Evolutionary conservation across 2,329 filamentous ascomycete species (phyloP).

Genomic region (Scedosporium aurantiacum): DNA sequence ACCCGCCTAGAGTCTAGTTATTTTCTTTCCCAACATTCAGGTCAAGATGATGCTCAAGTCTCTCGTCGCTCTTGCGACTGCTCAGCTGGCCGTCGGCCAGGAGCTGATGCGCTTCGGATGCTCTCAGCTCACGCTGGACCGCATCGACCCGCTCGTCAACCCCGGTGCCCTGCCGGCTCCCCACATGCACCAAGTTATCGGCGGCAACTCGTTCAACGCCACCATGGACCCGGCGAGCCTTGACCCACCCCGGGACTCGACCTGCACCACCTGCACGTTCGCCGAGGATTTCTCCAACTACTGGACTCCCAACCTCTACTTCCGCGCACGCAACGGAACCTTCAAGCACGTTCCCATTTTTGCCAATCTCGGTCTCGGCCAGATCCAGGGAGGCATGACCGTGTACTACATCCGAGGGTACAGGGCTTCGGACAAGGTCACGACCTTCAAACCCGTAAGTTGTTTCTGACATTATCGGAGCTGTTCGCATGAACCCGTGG

Average conservation of each 20-base stretch:
- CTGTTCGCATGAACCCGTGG: not conserved
- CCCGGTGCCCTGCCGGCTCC: conserved; percentile 29
- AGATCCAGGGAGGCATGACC: conserved; percentile 25
- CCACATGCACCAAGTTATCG: conserved; percentile 44
- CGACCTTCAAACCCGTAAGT: conserved; percentile 28
- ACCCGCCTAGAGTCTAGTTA: not conserved
- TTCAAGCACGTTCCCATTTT: conserved; percentile 58
- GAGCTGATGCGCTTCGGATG: conserved; percentile 27
- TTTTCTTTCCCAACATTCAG: not conserved
- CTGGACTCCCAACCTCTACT: conserved; percentile 24
- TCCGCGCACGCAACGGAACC: conserved; percentile 27
- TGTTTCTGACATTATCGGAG: not conserved
- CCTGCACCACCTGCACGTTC: conserved; percentile 26
- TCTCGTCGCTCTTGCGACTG: conserved; percentile 4
- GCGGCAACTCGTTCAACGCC: conserved; percentile 28
- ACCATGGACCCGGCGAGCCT: conserved; percentile 17
- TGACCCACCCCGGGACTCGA: conserved; percentile 18
- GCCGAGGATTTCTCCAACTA: conserved; percentile 22
- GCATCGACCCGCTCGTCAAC: conserved; percentile 17
- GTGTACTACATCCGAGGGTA: conserved; percentile 27
- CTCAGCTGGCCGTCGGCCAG: conserved; percentile 12
- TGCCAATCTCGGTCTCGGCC: conserved; percentile 40
- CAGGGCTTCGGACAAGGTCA: conserved; percentile 22
- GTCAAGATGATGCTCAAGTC: conserved; percentile 5
- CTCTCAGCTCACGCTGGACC: conserved; percentile 34